A percentile compares a stretch with the other conserved stretches of the same genome.
Conservation (phyloP, 345 rosid genomes). For the Pistacia integerrima region DNA sequence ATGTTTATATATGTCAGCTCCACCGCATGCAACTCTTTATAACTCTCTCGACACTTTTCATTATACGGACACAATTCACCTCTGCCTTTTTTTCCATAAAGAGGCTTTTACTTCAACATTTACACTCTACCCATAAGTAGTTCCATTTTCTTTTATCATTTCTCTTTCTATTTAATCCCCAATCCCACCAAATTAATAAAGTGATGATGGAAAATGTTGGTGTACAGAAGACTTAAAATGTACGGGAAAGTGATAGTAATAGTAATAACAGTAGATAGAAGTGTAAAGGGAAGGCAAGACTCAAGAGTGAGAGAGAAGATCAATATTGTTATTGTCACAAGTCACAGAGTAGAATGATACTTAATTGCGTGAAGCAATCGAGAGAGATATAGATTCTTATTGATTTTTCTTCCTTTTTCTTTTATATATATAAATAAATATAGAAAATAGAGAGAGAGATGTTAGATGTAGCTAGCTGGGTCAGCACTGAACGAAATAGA, state of each 20-base stretch:
- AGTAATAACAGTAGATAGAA: constrained; percentile 11
- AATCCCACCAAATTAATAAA: too few species aligned
- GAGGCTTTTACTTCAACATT: too few species aligned
- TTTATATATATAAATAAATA: background rate
- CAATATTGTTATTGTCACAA: constrained; percentile 6
- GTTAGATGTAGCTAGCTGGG: background rate
- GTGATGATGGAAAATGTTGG: too few species aligned
- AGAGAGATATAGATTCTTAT: constrained; percentile 24
- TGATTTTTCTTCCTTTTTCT: constrained; percentile 13
- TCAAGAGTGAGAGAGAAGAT: constrained; percentile 21
- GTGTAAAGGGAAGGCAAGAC: constrained; percentile 19
- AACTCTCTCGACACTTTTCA: too few species aligned
- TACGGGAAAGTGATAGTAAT: constrained; percentile 22
- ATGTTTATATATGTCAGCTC: constrained; percentile 53
- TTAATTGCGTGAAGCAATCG: constrained; percentile 44
- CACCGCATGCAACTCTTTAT: constrained; percentile 11
- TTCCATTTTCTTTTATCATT: too few species aligned
- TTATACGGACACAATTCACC: too few species aligned
- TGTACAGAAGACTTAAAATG: constrained; percentile 25
- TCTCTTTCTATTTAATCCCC: too few species aligned
- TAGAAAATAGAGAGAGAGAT: background rate
- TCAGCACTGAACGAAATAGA: too few species aligned
- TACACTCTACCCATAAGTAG: too few species aligned
- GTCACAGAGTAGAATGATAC: constrained; percentile 48
- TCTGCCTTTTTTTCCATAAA: too few species aligned